These are phyloP conservation scores for Coemansia sp. DNA, from an alignment of 192 early-diverging fungal genomes.

Conservation along the genomic window DNA sequence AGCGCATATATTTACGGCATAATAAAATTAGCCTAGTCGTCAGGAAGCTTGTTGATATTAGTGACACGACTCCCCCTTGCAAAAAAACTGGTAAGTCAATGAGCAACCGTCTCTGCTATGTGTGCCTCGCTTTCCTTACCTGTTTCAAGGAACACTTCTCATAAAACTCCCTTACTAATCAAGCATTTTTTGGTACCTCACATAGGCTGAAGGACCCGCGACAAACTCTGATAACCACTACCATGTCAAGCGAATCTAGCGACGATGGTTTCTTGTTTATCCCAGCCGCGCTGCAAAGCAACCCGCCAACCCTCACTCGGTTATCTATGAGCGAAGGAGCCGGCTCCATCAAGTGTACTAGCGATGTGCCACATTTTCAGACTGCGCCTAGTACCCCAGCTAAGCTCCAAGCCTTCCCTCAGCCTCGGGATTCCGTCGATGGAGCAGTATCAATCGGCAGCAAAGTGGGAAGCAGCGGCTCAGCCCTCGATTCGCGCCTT, in stretches of 20 bases:
- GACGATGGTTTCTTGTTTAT: slow-evolving; percentile 18
- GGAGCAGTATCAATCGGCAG: neutral
- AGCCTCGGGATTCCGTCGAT: slow-evolving; percentile 30
- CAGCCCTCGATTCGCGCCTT: slow-evolving; percentile 20
- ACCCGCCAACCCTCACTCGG: slow-evolving; percentile 30
- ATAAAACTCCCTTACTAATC: neutral
- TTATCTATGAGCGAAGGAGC: slow-evolving; percentile 13
- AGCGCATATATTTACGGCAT: neutral
- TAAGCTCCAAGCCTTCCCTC: slow-evolving; percentile 26
- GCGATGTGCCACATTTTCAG: slow-evolving; percentile 7
- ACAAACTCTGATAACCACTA: neutral
- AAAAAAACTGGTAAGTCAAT: neutral
- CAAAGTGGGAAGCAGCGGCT: neutral
- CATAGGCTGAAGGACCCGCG: neutral
- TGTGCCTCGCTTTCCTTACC: neutral
- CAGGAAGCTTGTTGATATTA: neutral
- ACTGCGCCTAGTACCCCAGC: neutral
- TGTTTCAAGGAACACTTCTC: neutral
- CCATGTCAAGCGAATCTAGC: neutral
- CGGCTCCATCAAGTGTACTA: neutral
- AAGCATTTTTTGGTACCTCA: neutral
- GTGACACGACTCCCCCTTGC: no score
- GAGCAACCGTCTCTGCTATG: neutral
- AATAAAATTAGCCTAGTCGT: neutral
- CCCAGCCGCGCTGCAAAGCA: slow-evolving; percentile 46